Evolutionary conservation across 352 stramenopile species (phyloP), one percentile per base, ranked within the genome.

Genomic region (Globisporangium cederbergense): DNA sequence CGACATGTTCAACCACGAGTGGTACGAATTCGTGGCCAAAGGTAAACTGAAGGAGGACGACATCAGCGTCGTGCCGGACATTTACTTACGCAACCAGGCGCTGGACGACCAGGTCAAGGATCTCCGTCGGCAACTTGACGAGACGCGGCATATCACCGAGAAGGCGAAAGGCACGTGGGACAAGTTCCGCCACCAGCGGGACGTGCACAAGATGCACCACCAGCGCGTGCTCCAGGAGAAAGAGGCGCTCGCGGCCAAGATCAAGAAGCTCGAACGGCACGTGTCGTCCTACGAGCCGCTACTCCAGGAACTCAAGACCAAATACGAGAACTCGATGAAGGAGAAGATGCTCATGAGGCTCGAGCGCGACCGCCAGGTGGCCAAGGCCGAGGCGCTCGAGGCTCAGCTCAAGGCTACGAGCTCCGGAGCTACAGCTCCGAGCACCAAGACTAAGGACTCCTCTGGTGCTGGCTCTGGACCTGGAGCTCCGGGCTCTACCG

Each of bases 341-440:
- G 95, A 98, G 71, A 98, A 98, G 70, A 98, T 98, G 94, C 88
- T 98, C 34, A 97, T 98, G 85, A 87, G 91, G 7, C 87, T 98
- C 46, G 93, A 98, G 70, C 75, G 95, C 20, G 95, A 98, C 63
- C 89, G 93, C 1, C 87, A 96, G 60, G 89, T 85, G 34, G 91
- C 93, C 18, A 90, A 83, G 58, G 86, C 89, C 7, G 88, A 98
- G 55, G 88, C 88, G n/a, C 76, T 98, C 1, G 91, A 98, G 64
- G 65, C 72, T 13, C 90, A 98, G 60, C 71, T 98, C 13, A 90
- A 89, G 64, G 66, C 76, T 4, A 36, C 85, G 11, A 60, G 55
- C 2, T 60, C 66, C 52, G 28, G 50, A 16, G 14, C 28, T 11
- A 0, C 46, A n/a, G 13, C 56, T 42, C 56, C 32, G 6, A 60